Evolutionary conservation across 805 yeast genomes (phyloP), one percentile per base, ranked within the genome.

Genomic region (Myxozyma melibiosi): DNA sequence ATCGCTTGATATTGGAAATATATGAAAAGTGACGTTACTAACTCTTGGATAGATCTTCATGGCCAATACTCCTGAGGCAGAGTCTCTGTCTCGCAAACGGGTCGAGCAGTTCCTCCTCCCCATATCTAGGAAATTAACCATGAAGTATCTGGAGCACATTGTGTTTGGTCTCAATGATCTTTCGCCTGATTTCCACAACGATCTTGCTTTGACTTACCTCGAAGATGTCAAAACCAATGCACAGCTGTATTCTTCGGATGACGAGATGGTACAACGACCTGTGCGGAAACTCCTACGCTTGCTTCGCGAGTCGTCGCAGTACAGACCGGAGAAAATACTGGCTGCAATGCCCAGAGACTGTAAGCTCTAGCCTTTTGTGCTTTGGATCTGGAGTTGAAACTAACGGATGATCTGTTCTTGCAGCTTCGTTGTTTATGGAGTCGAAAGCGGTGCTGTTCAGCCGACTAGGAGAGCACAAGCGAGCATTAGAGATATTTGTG

Each of bases 401-500:
- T 16, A 7, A 22, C 18, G 18, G 14, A n/a, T 34, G 30, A 34
- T 31, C 20, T 20, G 7, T 8, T 28, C 2, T 5, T 31, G 14
- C 37, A 55, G 55, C 53, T 11, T 31, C 55, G 22, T 41, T 54
- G 4, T 56, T 60, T 16, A 47, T 79, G 7, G 73, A 80, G 24
- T 75, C 85, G 38, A 78, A 81, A 39, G 82, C 88, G 0, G 76
- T 80, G 44, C 80, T 90, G 1, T 76, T 86, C 52, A 78, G 78
- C 44, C 78, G 81, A 57, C 66, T 86, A 41, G 84, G 81, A 0
- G 82, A 82, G 51, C 88, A 88, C 66, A 76, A 78, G 9, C 78
- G 82, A 48, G 84, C 89, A 0, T 72, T 92, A 16, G 80, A 81
- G 53, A 79, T 89, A 1, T 75, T 84, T 25, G 82, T 81, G 45